phyloP scores from a whole-genome alignment of 441 rosid species.

The Aleurites moluccanus region DNA sequence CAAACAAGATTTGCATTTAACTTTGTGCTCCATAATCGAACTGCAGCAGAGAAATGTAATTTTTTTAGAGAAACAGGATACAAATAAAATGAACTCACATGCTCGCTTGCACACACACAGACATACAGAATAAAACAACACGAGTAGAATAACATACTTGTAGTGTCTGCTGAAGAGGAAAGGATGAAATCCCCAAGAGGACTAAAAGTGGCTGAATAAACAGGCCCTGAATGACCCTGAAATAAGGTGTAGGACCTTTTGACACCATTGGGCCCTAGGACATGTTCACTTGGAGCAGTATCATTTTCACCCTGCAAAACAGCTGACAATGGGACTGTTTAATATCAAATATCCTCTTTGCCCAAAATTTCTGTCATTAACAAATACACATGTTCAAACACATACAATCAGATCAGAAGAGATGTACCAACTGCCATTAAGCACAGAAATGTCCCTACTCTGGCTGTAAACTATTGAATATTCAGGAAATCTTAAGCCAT shows the following conservation, averaged over 20 bases:
- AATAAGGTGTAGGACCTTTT: constrained; percentile 69
- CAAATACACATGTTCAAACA: background rate
- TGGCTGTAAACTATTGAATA: background rate
- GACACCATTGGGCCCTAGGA: constrained; percentile 45
- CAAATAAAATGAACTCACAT: background rate
- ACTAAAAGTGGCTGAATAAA: constrained; percentile 85
- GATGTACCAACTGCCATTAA: background rate
- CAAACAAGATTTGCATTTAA: constrained; percentile 95
- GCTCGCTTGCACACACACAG: no score
- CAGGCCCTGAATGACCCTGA: constrained; percentile 93
- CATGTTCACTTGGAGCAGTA: constrained; percentile 48
- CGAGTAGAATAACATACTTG: constrained; percentile 44
- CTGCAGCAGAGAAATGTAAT: constrained; percentile 42
- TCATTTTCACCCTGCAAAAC: constrained; percentile 73
- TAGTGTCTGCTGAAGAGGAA: constrained; percentile 91
- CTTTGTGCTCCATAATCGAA: constrained; percentile 91
- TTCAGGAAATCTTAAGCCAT: background rate
- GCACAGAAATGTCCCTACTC: background rate
- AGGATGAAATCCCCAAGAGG: constrained; percentile 90
- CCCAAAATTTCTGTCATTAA: background rate
- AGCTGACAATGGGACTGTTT: constrained; percentile 51
- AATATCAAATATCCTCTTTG: constrained; percentile 8
- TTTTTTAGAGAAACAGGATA: background rate
- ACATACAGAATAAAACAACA: background rate
- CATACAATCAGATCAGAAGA: constrained; percentile 5